A percentile compares a stretch with the other conserved stretches of the same genome.
These are phyloP conservation scores for Raddia guianensis DNA, from an alignment of 176 grass and related monocot genomes.

Conservation along the genomic window DNA sequence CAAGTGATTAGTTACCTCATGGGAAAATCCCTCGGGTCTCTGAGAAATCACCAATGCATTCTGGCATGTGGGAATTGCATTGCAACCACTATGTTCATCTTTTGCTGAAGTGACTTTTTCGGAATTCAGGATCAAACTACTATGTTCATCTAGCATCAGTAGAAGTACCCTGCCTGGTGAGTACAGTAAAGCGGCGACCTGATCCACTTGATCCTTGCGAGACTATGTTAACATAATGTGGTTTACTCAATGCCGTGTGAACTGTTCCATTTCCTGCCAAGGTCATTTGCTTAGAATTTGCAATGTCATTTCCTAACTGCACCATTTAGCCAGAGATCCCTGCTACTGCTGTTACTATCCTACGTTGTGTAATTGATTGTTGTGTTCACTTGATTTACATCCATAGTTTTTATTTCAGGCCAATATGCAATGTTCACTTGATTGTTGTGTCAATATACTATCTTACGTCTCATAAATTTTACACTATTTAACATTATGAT, in stretches of 20 bases:
- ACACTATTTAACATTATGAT: no score
- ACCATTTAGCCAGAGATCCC: no score
- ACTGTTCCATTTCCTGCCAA: conserved; percentile 39
- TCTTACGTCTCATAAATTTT: no score
- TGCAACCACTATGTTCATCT: not conserved
- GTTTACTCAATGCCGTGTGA: conserved; percentile 31
- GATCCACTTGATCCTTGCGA: conserved; percentile 44
- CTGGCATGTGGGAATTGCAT: conserved; percentile 20
- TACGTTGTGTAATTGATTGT: no score
- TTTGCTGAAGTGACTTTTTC: conserved; percentile 28
- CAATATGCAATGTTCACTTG: no score
- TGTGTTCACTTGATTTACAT: no score
- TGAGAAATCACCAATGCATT: conserved; percentile 28
- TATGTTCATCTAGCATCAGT: conserved; percentile 37
- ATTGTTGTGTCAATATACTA: no score
- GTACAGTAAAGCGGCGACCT: conserved; percentile 49
- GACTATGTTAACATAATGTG: conserved; percentile 49
- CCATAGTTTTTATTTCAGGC: no score
- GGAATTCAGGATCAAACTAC: conserved; percentile 20
- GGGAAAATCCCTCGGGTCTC: conserved; percentile 19
- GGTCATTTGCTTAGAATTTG: conserved; percentile 37
- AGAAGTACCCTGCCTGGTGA: conserved; percentile 36
- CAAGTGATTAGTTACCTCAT: conserved; percentile 4
- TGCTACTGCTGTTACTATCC: no score
- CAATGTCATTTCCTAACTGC: conserved; percentile 34